Percentiles rank a stretch among this genome's conserved stretches.
Conservation (phyloP, 805 yeast species). For the Maudiozyma turicensis region DNA sequence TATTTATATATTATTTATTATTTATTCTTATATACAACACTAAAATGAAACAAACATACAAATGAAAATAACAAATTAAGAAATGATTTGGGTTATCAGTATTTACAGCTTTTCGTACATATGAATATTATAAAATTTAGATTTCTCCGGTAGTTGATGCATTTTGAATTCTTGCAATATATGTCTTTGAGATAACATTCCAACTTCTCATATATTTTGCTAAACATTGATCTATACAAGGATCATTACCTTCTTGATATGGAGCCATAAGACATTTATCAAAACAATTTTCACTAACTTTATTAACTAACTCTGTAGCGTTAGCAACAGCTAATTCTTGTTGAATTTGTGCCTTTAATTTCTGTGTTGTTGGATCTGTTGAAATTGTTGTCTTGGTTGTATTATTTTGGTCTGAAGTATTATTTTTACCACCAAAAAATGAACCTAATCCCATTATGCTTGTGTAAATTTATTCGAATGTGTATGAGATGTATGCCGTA, state of each 20-base stretch:
- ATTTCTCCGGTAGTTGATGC: slow-evolving; percentile 30
- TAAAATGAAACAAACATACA: neutral
- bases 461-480: neutral
- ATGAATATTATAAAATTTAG: slow-evolving; percentile 4
- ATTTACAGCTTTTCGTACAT: neutral
- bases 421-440: slow-evolving; percentile 1
- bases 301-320: slow-evolving; percentile 78
- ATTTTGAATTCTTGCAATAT: slow-evolving; percentile 65
- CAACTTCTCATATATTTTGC: slow-evolving; percentile 86
- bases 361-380: slow-evolving; percentile 40
- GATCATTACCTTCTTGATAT: slow-evolving; percentile 44
- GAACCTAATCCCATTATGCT: slow-evolving; percentile 4
- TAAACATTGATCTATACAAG: slow-evolving; percentile 68
- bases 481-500: neutral
- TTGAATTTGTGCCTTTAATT: slow-evolving; percentile 59
- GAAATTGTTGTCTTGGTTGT: slow-evolving; percentile 10
- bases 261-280: slow-evolving; percentile 66
- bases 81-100: neutral
- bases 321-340: slow-evolving; percentile 87
- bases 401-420: neutral
- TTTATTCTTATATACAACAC: neutral
- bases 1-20: neutral
- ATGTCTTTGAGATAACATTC: slow-evolving; percentile 73
- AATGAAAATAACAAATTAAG: neutral
- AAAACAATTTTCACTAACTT: slow-evolving; percentile 80